Evolutionary conservation across 345 rosid species (phyloP), one percentile per base, ranked within the genome.

Genomic region (Ceriops decandra): DNA sequence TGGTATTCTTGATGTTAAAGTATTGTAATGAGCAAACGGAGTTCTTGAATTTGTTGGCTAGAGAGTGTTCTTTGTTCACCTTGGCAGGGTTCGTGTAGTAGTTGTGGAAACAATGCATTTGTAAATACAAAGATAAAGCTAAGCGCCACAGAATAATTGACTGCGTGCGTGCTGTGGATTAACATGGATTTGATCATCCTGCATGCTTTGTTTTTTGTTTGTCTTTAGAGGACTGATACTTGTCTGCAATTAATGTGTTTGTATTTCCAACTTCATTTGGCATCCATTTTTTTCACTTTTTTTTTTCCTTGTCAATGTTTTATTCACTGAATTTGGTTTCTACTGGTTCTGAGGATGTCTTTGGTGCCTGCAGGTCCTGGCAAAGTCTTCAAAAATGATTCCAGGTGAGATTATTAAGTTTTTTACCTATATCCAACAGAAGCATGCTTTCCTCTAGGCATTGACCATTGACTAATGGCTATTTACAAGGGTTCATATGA

Each of bases 341-440:
- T 32, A 52, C 59, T 52, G 53, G 27, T 53, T 28, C 27, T 67
- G 38, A 53, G 30, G 2, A 30, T 76, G 64, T 68, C 68, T 60
- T 67, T 76, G 63, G 26, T 72, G 42, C 58, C 33, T 82, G 57
- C 87, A 91, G 95, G 98, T 93, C 65, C 68, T 93, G 64, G 97
- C 96, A 49, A 93, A 93, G 79, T 93, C 98, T 54, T 93, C 97
- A 1, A 91, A 93, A 81, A 89, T 91, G 98, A 93, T 93, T 83
- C 98, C 97, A 75, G 98, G 97, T 88, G 49, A 58, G 77, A 24
- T 70, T 11, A 61, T 62, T 35, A 28, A 22, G 8, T 38, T 19
- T 7, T 26, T 62, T 36, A 21, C 2, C 11, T 49, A 5, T 7
- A 22, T 7, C 2, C 2, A 54, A 54, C 27, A 7, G 27, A 54